A percentile compares a stretch with the other conserved stretches of the same genome.
These are phyloP conservation scores for Trichophyton benhamiae DNA, from an alignment of 2,329 filamentous ascomycete genomes.

Conservation along the genomic window DNA sequence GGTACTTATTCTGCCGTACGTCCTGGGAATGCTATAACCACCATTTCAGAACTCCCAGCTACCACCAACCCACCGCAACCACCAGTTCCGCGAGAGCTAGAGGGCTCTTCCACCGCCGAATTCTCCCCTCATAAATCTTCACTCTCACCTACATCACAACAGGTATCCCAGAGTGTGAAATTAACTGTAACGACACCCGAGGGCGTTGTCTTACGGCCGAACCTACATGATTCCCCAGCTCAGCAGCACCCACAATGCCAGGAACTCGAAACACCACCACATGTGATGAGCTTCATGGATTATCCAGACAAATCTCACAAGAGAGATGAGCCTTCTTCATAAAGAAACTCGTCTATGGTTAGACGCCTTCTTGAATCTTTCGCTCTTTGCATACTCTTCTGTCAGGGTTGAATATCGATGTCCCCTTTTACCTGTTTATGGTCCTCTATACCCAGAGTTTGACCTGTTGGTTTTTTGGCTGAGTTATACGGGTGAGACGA, in stretches of 20 bases:
- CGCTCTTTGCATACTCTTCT: background rate
- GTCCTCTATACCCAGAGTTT: background rate
- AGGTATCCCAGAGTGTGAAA: background rate
- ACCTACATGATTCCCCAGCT: background rate
- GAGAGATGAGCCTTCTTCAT: background rate
- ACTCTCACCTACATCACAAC: background rate
- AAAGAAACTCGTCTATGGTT: background rate
- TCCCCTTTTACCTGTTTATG: background rate
- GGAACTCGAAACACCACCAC: background rate
- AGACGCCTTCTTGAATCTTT: background rate
- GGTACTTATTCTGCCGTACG: background rate
- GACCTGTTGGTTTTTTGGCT: background rate
- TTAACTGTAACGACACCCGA: conserved; percentile 1
- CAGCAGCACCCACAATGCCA: background rate
- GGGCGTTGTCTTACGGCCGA: conserved; percentile 6
- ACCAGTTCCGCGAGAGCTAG: background rate
- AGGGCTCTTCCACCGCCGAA: background rate
- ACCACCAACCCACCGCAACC: background rate
- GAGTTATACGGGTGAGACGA: background rate
- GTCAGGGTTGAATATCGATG: too few species aligned
- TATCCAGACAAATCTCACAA: conserved; percentile 3
- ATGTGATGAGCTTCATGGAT: conserved; percentile 11
- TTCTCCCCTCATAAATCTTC: background rate
- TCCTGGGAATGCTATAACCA: background rate
- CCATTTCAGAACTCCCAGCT: background rate